Evolutionary conservation across 768 basidiomycete species (phyloP), one percentile per base, ranked within the genome.

Genomic region (Russula virescens): DNA sequence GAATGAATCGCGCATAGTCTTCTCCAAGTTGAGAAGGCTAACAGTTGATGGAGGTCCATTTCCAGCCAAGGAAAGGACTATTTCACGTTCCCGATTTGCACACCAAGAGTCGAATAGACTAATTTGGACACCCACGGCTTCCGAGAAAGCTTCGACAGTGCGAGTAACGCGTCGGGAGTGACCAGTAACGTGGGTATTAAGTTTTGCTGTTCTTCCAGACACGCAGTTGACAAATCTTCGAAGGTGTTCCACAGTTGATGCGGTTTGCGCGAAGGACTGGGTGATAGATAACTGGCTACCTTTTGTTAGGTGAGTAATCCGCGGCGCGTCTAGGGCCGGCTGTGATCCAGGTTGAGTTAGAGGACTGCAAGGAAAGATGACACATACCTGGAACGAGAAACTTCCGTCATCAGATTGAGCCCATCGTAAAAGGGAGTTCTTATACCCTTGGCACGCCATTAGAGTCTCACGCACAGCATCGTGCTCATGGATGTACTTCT

Each of bases 131-230:
- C 84, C 83, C 50, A 92, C 74, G 0, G 89, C 89, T 59, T 91
- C 89, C 1, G 87, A 83, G 70, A 91, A 91, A 0, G 91, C 91
- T 71, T 93, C 89, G n/a, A 89, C 73, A 0, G 88, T 91, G 35
- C 80, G 81, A 11, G 84, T 83, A 11, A 67, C 68, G 62, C 69
- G 63, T 58, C 42, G 50, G 51, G 52, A 52, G 40, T 63, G 58
- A 55, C 62, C 38, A 38, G 55, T 18, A 63, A 51, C 52, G 58
- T 40, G 63, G 55, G 49, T 66, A 56, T 35, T 70, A 69, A 35
- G 68, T 65, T 57, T 47, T 38, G 54, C 48, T 18, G 65, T 74
- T 72, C 14, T 77, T 70, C 54, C 84, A 79, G 48, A 49, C 19
- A 86, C 74, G 26, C 78, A 73, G 6, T 75, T 68, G n/a, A 79